Evolutionary conservation across 148 eudicot genomes (phyloP).

Genomic region (Simmondsia chinensis): DNA sequence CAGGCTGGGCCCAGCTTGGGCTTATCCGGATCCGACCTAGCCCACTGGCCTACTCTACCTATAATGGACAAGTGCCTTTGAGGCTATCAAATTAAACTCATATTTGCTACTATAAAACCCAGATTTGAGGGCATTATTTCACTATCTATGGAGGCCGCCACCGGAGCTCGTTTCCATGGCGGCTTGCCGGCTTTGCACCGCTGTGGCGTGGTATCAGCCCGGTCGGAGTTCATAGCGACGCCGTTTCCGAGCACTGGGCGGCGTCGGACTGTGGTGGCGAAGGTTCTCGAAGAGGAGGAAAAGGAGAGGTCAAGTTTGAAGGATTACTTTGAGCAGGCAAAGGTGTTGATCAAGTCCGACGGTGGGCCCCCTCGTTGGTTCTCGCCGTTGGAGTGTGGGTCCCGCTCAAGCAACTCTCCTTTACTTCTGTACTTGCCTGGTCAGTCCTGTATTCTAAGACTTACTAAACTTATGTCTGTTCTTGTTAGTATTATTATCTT

Average conservation of each 20-base stretch:
- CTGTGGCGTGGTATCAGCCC: too few species aligned
- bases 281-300: conserved; percentile 4
- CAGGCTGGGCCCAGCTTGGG: too few species aligned
- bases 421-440: conserved; percentile 30
- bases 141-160: neutral
- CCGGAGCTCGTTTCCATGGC: neutral
- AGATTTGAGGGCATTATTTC: too few species aligned
- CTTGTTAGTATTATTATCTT: too few species aligned
- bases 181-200: neutral
- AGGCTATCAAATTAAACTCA: too few species aligned
- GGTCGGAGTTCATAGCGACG: neutral
- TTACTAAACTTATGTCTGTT: too few species aligned
- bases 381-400: conserved; percentile 25
- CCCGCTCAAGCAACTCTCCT: conserved; percentile 16
- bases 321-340: conserved; percentile 31
- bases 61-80: too few species aligned
- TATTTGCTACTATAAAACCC: too few species aligned
- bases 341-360: conserved; percentile 17
- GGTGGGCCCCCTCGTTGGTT: conserved; percentile 44
- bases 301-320: conserved; percentile 6
- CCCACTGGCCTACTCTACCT: too few species aligned
- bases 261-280: neutral
- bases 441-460: neutral
- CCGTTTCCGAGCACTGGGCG: neutral
- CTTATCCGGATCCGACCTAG: too few species aligned